Base-by-base conservation (phyloP, 2,329 filamentous ascomycete species). In the Sclerotinia spermophila region DNA sequence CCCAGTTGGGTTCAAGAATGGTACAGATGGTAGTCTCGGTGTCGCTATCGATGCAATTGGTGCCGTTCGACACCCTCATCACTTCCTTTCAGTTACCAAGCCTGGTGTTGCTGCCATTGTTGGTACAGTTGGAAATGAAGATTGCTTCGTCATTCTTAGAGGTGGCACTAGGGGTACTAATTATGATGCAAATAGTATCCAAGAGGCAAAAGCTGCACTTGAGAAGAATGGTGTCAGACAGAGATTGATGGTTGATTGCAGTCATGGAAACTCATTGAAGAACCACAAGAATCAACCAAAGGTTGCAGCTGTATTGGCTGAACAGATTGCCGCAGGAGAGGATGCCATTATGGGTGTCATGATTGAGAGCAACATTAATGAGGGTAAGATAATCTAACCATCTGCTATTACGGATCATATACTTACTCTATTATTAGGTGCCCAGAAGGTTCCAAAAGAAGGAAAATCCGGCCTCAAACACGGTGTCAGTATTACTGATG, bases 1-100 rank as follows among this genome's bases (percentile, higher is more conserved):
- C 91, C 96, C 96, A 2, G 94, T 99, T 17, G 96, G 96, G 67
- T 99, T 99, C 91, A 99, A 99, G 88, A 99, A 99, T 82, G 96
- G 96, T 74, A 99, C 96, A 44, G 96, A 99, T 80, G 96, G 96
- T 67, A 91, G 90, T 13, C 84, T 98, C 62, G 88, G 90, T 70
- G 94, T 98, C 5, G 94, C 96, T 19, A 93, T 98, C 76, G 96
- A 99, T 80, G 96, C 96, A 66, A 97, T 98, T 80, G 94, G 94
- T 73, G 93, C 96, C 24, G 95, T 96, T 66, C 90, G 88, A 80
- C 93, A 97, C 79, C 93, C 93, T 24, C 96, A 99, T 79, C 94
- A 97, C 85, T 98, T 99, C 86, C 86, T 99, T 76, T 97, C 94
- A 8, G 95, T 98, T 75, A 98, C 96, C 33, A 98, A 98, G 85